Evolutionary conservation across 2,329 filamentous ascomycete species (phyloP).

Genomic region (Diatrype stigma): DNA sequence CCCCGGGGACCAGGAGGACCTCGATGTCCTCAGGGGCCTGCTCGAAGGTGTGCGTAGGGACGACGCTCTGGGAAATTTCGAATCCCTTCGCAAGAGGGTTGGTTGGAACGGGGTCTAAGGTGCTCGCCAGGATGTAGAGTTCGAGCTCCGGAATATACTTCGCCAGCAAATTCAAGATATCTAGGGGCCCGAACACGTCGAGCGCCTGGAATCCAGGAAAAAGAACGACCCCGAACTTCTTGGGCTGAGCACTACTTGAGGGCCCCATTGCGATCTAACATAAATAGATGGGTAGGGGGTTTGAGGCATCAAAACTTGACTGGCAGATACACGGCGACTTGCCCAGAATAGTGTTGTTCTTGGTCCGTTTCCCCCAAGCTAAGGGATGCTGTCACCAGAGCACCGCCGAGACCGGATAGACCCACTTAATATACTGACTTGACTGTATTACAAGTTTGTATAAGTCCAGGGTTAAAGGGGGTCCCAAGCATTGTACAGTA

Average conservation of each 20-base stretch:
- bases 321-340: too few relatives aligned
- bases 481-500: too few relatives aligned
- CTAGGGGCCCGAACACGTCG: constrained; percentile 44
- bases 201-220: constrained; percentile 42
- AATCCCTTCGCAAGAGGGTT: constrained; percentile 18
- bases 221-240: constrained; percentile 38
- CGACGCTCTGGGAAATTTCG: constrained; percentile 31
- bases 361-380: too few relatives aligned
- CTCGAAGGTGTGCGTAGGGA: constrained; percentile 49
- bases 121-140: constrained; percentile 37
- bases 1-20: constrained; percentile 64
- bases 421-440: too few relatives aligned
- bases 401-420: too few relatives aligned
- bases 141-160: constrained; percentile 27
- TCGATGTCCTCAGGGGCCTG: constrained; percentile 50
- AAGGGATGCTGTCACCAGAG: too few relatives aligned
- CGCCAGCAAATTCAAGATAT: constrained; percentile 39
- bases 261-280: neutral
- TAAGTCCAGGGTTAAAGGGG: too few relatives aligned
- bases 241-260: constrained; percentile 8
- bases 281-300: neutral
- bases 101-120: constrained; percentile 38
- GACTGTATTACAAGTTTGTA: too few relatives aligned
- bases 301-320: too few relatives aligned
- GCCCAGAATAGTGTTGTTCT: too few relatives aligned